Base-by-base conservation (phyloP, 176 grass and related monocot species). In the Metroxylon sagu region DNA sequence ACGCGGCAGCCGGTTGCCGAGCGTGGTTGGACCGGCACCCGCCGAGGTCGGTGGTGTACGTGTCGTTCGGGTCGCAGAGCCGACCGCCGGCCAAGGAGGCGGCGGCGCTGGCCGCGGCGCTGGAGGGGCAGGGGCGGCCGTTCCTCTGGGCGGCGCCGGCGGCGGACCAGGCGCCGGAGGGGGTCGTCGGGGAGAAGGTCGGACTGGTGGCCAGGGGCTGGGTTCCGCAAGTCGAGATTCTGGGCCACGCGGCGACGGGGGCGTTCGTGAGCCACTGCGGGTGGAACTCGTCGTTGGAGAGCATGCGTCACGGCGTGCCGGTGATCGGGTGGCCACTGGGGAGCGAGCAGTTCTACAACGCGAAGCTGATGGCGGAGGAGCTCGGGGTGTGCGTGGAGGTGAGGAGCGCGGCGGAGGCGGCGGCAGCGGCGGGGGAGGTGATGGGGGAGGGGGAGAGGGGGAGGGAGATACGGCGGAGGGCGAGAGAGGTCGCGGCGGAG, bases 1-100 rank as follows among this genome's bases (percentile, higher is more conserved):
- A 61, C n/a, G 26, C 66, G 35, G 35, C 35, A 14, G 35, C 35
- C 35, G 35, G 35, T 43, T 43, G 35, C 2, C 35, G 7, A 56
- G 17, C 4, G 1, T 83, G 80, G 80, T 57, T 83, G 0, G 80
- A 77, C 68, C 28, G 49, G 25, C 80, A 82, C 5, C 35, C 26
- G 4, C 17, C 27, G 0, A 16, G 26, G 3, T 77, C 80, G 4
- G 80, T 83, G 21, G 16, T 68, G 25, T 77, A 83, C 69, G 29
- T 82, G 1, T 82, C 73, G 62, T 77, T 83, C 63, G 80, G 80
- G 14, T 83, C 74, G 14, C 68, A 63, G 52, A 72, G 73, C 69
- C 21, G 52, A 2, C 56, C 77, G 28, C 15, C 4, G 3, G 18
- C 17, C 26, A 16, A 15, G 7, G 68, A 83, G 52, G 56, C 55